Base-by-base conservation (phyloP, 176 grass and related monocot species). In the Triticum turgidum region DNA sequence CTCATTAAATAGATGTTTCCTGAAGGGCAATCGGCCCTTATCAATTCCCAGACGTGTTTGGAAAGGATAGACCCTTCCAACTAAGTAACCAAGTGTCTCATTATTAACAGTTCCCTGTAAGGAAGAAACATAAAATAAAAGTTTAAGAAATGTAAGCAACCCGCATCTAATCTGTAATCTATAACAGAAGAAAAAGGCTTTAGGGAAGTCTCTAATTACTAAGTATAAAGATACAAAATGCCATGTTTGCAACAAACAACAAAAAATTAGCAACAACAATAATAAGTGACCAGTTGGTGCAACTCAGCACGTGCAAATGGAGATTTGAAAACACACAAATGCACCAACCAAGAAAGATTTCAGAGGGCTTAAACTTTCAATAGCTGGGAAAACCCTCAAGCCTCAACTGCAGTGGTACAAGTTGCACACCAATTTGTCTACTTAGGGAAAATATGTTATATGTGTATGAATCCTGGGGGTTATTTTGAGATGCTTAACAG, bases 361-460 rank as follows among this genome's bases (percentile, higher is more conserved):
- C 2, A 72, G 34, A 35, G 34, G 34, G 34, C 34, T 52, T 82
- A 22, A 41, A 72, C 69, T 42, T 72, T 35, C 34, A 35, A 35
- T 35, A 35, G 80, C 8, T 3, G 8, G 56, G 9, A 71, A 21
- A 56, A 67, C 47, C 51, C 52, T 86, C 44, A 85, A 67, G 35
- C n/a, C 52, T 82, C 34, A 81, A 82, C 25, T 70, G 61, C 22
- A 29, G 76, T 56, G 65, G 67, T 81, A 69, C 39, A 38, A 69
- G 24, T 61, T 70, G 9, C 29, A 65, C 17, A 37, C 76, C 9
- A 38, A 21, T 70, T 70, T 70, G 7, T n/a, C 34, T 38, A 70
- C 38, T 70, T 38, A 37, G 15, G 3, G 66, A 69, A 15, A 20
- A n/a, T 17, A 71, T 41, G 35, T 71, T 41, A 71, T 20, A 9